Base-by-base conservation (phyloP, 1,284 basidiomycete species). In the Calocybe gambosa region DNA sequence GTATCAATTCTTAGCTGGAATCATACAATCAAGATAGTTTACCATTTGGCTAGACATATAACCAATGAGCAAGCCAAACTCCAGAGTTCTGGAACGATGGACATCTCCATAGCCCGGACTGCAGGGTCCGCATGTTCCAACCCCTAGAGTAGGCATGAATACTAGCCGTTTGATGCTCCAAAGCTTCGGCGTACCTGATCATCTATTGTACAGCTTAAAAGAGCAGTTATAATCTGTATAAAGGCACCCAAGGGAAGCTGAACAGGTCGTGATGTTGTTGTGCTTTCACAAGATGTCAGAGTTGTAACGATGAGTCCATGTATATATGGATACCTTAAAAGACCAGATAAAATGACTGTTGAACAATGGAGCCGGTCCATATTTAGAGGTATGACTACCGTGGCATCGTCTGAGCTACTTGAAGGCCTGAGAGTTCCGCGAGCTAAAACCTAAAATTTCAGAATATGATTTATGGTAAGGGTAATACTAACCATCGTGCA, bases 161-260 rank as follows among this genome's bases (percentile, higher is more conserved):
- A 39, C 16, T 20, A 19, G 18, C 16, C 19, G 13, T 19, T 10
- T 4, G 18, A 47, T 12, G 38, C 18, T 38, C 9, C 5, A 26
- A 18, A 12, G 19, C 5, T 20, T 6, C 19, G 5, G 21, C 19
- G 21, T 9, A 69, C 71, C 58, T 65, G 78, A 51, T 78, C 78
- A 28, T 83, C 77, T n/a, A 58, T 59, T 1, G 75, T 74, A 43
- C 82, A 77, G 29, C 74, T 70, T 25, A 93, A 58, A 25, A 87
- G 62, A 13, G 73, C 69, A 20, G 67, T 58, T 33, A 69, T 70
- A 43, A 86, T 70, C 38, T 69, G 65, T n/a, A 74, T 64, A 13
- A 87, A 53, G 29, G 68, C 55, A 5, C 88, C 89, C 10, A 90
- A 59, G 0, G 92, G 89, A 1, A 94, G 60, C 37, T 78, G 74